Percentiles rank a stretch among this genome's conserved stretches.
Conservation (phyloP, 2,329 filamentous ascomycete genomes). For the Cladosporium sp. region DNA sequence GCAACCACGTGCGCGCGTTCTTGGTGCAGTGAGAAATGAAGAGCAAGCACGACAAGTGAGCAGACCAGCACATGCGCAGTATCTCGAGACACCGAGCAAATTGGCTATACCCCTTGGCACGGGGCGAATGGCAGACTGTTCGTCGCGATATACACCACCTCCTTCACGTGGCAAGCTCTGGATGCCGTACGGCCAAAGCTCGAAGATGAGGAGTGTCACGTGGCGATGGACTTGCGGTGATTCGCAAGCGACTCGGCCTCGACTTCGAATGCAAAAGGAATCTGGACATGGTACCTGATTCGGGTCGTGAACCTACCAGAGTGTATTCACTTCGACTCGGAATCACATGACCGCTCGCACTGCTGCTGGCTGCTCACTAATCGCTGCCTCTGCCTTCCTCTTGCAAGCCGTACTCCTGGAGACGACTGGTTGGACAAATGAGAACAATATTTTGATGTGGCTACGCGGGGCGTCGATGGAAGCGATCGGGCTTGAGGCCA, state of each 20-base stretch:
- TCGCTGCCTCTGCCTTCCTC: conserved; percentile 30
- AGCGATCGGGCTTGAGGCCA: conserved; percentile 9
- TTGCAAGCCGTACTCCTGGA: conserved; percentile 30
- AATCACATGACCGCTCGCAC: neutral
- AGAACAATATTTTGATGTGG: conserved; percentile 12
- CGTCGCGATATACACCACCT: neutral
- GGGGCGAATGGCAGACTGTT: neutral
- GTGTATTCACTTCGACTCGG: neutral
- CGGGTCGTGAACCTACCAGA: neutral
- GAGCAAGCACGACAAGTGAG: conserved; percentile 50
- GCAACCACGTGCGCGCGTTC: conserved; percentile 26
- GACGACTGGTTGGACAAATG: conserved; percentile 13
- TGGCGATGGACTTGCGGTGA: neutral
- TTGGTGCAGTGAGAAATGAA: conserved; percentile 35
- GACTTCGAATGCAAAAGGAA: neutral
- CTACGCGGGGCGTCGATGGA: conserved; percentile 2
- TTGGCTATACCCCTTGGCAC: neutral
- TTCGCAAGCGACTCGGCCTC: neutral
- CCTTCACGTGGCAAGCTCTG: neutral
- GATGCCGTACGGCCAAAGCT: conserved; percentile 10
- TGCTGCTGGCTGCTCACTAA: conserved; percentile 24
- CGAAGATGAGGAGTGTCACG: neutral
- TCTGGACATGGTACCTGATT: neutral
- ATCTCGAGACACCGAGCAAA: neutral
- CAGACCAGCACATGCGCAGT: conserved; percentile 48